Evolutionary conservation across 768 basidiomycete genomes (phyloP).

Genomic region (Leccinum imitatum): DNA sequence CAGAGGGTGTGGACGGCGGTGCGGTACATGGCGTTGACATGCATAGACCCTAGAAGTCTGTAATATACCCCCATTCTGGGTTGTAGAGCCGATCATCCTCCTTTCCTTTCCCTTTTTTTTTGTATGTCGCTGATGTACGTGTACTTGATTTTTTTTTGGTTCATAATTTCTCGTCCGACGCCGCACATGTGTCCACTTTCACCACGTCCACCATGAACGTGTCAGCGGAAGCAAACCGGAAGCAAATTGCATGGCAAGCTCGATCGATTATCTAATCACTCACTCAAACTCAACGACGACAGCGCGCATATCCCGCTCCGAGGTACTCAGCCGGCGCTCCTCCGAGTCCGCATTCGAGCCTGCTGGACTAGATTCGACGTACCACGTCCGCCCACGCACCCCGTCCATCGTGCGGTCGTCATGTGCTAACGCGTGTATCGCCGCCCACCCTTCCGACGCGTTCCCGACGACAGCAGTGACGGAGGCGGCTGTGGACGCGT

Average conservation of each 20-base stretch:
- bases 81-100: background rate
- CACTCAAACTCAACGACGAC: constrained; percentile 17
- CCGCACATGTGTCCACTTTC: background rate
- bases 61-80: background rate
- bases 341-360: background rate
- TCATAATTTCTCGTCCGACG: background rate
- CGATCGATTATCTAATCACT: background rate
- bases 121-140: background rate
- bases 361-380: background rate
- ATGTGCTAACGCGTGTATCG: background rate
- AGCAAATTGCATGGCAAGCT: background rate
- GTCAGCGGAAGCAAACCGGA: background rate
- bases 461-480: constrained; percentile 12
- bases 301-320: constrained; percentile 8
- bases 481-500: constrained; percentile 11
- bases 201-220: too few species aligned
- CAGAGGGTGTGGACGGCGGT: background rate
- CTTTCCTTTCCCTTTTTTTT: background rate
- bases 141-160: background rate
- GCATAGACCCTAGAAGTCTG: background rate
- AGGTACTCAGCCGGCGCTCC: background rate
- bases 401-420: constrained; percentile 15
- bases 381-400: constrained; percentile 15
- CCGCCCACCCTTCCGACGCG: constrained; percentile 7
- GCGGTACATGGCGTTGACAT: background rate